Percentiles rank a stretch among this genome's conserved stretches.
Conservation (phyloP, 148 eudicot genomes). For the Rhododendron griersonianum region DNA sequence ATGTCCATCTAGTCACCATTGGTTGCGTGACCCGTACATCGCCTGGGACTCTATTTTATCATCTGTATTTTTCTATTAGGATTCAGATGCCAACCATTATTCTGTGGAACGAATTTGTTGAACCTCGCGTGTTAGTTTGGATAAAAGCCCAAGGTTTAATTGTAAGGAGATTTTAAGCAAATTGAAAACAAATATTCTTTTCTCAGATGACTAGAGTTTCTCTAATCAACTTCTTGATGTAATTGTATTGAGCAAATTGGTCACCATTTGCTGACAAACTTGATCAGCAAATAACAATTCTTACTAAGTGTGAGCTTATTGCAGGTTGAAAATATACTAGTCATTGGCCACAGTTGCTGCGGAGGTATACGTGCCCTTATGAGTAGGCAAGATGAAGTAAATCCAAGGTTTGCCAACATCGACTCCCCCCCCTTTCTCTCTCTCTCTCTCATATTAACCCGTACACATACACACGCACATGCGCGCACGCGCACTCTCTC, state of each 20-base stretch:
- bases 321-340: slow-evolving; percentile 87
- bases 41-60: not conserved
- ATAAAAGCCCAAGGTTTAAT: not conserved
- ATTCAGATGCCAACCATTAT: not conserved
- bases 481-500: not conserved
- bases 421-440: not conserved
- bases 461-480: not conserved
- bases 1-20: not conserved
- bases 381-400: slow-evolving; percentile 69
- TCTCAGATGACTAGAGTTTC: slow-evolving; percentile 1
- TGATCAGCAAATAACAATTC: not conserved
- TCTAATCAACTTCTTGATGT: not conserved
- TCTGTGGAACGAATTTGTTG: not conserved
- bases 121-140: not conserved
- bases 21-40: not conserved
- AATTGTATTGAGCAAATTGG: not conserved
- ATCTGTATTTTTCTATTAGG: not conserved
- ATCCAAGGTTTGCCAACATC: slow-evolving; percentile 55
- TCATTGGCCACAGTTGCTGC: slow-evolving; percentile 91
- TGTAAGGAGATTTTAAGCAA: not conserved
- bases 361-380: slow-evolving; percentile 97
- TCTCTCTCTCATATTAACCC: not conserved
- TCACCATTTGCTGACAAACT: not conserved
- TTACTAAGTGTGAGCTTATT: not conserved
- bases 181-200: not conserved